These are phyloP conservation scores for Colletotrichum camelliae DNA, from an alignment of 2,329 filamentous ascomycete genomes.

Conservation along the genomic window DNA sequence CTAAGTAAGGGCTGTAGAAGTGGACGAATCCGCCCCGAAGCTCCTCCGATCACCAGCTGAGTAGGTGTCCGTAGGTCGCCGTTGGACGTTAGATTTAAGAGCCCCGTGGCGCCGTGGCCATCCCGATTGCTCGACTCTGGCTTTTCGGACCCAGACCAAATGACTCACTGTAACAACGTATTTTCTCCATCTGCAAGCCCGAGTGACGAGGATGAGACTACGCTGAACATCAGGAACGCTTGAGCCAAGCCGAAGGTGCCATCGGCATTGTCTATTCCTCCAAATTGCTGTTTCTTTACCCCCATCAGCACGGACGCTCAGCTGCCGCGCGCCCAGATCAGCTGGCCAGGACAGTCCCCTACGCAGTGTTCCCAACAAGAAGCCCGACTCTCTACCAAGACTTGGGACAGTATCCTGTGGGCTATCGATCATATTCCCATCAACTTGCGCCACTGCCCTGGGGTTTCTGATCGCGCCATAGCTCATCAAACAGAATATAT, in stretches of 20 bases:
- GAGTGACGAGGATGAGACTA: not conserved
- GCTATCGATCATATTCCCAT: not conserved
- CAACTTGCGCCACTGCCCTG: conserved; percentile 14
- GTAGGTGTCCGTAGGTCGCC: not conserved
- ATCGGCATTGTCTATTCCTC: not conserved
- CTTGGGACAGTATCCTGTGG: not conserved
- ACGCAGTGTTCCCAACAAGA: not conserved
- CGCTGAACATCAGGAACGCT: not conserved
- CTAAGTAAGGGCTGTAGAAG: not conserved
- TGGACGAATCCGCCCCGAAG: not conserved
- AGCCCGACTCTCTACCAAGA: not conserved
- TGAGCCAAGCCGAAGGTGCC: not conserved
- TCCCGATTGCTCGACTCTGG: not conserved
- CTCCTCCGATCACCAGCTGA: not conserved
- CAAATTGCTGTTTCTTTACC: not conserved
- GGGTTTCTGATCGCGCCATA: conserved; percentile 22
- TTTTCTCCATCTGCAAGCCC: not conserved
- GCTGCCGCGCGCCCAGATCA: not conserved
- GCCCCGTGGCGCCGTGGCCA: not conserved
- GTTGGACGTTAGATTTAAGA: not conserved
- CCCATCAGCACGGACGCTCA: conserved; percentile 6
- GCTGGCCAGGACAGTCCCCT: not conserved
- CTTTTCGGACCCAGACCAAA: not conserved
- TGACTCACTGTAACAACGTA: not conserved
- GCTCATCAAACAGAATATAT: conserved; percentile 8